Percentiles rank a stretch among this genome's conserved stretches.
These are phyloP conservation scores for Candida peoriensis DNA, from an alignment of 805 yeast genomes.

Conservation along the genomic window DNA sequence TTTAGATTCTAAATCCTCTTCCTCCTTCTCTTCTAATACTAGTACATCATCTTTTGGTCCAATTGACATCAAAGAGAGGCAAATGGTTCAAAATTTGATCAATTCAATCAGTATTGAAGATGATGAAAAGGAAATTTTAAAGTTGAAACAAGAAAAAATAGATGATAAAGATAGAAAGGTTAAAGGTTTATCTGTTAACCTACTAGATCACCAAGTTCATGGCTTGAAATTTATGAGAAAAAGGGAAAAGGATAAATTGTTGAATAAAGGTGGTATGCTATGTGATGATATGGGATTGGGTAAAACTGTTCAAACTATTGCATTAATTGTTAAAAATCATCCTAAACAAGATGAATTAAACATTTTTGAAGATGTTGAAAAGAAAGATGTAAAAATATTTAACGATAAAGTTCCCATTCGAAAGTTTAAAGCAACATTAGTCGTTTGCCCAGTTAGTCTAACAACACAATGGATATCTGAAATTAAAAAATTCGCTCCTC, in stretches of 20 bases:
- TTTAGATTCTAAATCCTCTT: no score
- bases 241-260: conserved; percentile 29
- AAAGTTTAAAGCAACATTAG: conserved; percentile 40
- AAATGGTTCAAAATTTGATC: conserved; percentile 13
- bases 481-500: conserved; percentile 44
- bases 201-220: conserved; percentile 41
- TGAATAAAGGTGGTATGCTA: conserved; percentile 48
- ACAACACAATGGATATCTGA: conserved; percentile 72
- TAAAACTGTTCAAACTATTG: conserved; percentile 72
- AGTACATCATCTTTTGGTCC: conserved; percentile 5
- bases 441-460: conserved; percentile 73
- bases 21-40: no score
- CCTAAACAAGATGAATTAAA: conserved; percentile 8
- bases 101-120: conserved; percentile 10
- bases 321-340: conserved; percentile 40
- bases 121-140: conserved; percentile 13
- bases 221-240: conserved; percentile 38
- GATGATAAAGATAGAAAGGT: conserved; percentile 22
- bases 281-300: conserved; percentile 95
- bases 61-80: conserved; percentile 10
- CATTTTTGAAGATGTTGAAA: conserved; percentile 4
- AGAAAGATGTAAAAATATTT: neutral
- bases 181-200: conserved; percentile 33
- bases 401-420: conserved; percentile 12
- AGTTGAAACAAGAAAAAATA: conserved; percentile 10